A percentile compares a stretch with the other conserved stretches of the same genome.
Evolutionary conservation across 208 protist genomes (phyloP).

Genomic region (Blastocrithidia nonstop): DNA sequence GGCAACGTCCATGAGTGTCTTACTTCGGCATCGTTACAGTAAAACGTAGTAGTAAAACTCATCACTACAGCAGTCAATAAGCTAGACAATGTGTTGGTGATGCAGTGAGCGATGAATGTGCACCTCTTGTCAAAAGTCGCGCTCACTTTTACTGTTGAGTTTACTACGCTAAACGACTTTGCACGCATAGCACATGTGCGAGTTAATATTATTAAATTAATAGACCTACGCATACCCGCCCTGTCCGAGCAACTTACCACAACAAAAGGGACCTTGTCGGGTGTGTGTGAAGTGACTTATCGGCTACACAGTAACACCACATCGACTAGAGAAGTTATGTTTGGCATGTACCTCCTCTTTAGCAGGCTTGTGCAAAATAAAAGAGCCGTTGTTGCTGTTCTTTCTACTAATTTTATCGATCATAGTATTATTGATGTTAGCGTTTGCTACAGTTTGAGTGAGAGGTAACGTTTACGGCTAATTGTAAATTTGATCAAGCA

Average conservation of each 20-base stretch:
- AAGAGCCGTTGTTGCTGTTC: too few species aligned
- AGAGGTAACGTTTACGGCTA: too few species aligned
- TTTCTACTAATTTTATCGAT: too few species aligned
- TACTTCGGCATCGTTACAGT: slow-evolving; percentile 36
- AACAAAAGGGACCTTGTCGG: slow-evolving; percentile 21
- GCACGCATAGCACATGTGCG: slow-evolving; percentile 18
- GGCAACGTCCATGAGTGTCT: slow-evolving; percentile 36
- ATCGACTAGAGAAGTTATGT: slow-evolving; percentile 3
- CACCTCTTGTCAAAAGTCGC: slow-evolving; percentile 45
- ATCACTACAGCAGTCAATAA: slow-evolving; percentile 37
- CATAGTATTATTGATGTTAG: too few species aligned
- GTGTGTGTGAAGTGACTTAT: slow-evolving; percentile 10
- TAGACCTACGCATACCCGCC: slow-evolving; percentile 54
- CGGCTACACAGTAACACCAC: slow-evolving; percentile 21
- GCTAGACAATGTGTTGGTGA: slow-evolving; percentile 60
- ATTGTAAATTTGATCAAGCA: too few species aligned
- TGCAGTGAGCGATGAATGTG: slow-evolving; percentile 31
- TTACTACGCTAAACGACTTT: slow-evolving; percentile 55
- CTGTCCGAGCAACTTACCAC: slow-evolving; percentile 31
- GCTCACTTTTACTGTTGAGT: slow-evolving; percentile 12
- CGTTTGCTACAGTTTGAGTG: too few species aligned
- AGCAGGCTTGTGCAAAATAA: too few species aligned
- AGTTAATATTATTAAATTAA: slow-evolving; percentile 24
- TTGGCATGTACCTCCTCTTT: too few species aligned
- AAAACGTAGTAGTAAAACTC: slow-evolving; percentile 57